Evolutionary conservation across 805 yeast species (phyloP).

Genomic region (Wickerhamiella alocasiicola): DNA sequence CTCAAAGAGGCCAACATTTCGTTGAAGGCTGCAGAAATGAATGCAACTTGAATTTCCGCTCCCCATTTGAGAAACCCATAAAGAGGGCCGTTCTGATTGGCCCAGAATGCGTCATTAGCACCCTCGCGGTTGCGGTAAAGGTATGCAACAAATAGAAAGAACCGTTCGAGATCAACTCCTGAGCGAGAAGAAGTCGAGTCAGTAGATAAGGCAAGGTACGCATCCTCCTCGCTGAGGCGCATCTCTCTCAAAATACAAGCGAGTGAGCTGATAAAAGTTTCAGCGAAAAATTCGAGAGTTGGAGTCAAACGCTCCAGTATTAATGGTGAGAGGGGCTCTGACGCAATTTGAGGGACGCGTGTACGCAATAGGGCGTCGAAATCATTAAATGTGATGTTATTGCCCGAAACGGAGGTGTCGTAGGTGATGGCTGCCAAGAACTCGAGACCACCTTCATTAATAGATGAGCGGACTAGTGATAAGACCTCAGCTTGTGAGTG

Average conservation of each 20-base stretch:
- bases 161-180: constrained; percentile 77
- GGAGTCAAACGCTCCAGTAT: constrained; percentile 14
- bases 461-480: constrained; percentile 21
- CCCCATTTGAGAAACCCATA: constrained; percentile 87
- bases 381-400: constrained; percentile 18
- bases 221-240: constrained; percentile 30
- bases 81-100: constrained; percentile 48
- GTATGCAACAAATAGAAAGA: constrained; percentile 62
- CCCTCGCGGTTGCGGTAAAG: constrained; percentile 52
- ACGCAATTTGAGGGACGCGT: constrained; percentile 22
- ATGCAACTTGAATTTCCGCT: constrained; percentile 52
- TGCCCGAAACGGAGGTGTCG: constrained; percentile 20
- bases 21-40: constrained; percentile 72
- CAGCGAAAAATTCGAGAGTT: constrained; percentile 22
- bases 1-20: constrained; percentile 67
- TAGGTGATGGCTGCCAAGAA: constrained; percentile 28
- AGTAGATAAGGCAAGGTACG: constrained; percentile 21
- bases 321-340: constrained; percentile 9
- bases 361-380: constrained; percentile 21
- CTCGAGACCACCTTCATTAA: constrained; percentile 31
- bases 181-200: constrained; percentile 25
- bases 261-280: constrained; percentile 25
- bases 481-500: constrained; percentile 21
- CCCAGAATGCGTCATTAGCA: constrained; percentile 52
- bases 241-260: constrained; percentile 32